Evolutionary conservation across 352 stramenopile genomes (phyloP).

Genomic region (Lagenidium giganteum): DNA sequence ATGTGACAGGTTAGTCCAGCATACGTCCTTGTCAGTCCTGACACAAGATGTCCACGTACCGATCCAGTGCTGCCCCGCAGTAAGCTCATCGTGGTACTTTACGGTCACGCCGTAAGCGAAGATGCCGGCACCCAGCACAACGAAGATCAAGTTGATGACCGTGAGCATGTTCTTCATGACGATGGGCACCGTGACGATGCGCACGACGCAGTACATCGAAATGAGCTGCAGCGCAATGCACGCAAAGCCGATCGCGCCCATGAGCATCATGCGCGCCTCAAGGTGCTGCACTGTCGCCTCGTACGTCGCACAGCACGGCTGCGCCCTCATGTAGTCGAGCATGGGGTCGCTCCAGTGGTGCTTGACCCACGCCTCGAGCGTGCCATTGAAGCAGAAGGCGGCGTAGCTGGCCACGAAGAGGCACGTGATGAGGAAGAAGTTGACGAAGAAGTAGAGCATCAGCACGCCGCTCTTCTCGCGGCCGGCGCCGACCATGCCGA

Average conservation of each 20-base stretch:
- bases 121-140: constrained; percentile 44
- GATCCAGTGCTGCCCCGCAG: constrained; percentile 70
- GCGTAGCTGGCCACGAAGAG: constrained; percentile 63
- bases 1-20: neutral
- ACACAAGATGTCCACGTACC: constrained; percentile 19
- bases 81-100: constrained; percentile 60
- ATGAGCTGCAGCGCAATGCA: constrained; percentile 44
- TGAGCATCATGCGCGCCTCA: constrained; percentile 30
- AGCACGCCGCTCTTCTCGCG: constrained; percentile 62
- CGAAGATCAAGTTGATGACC: constrained; percentile 70
- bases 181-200: constrained; percentile 83
- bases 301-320: constrained; percentile 56
- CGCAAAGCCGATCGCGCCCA: constrained; percentile 41
- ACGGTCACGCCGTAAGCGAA: constrained; percentile 53
- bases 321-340: constrained; percentile 34
- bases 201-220: constrained; percentile 74
- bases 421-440: constrained; percentile 55
- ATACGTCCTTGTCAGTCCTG: too few species aligned
- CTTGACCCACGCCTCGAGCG: constrained; percentile 67
- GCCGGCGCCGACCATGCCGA: constrained; percentile 60
- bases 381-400: constrained; percentile 61
- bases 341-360: constrained; percentile 55
- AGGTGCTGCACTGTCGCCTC: constrained; percentile 42
- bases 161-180: constrained; percentile 83
- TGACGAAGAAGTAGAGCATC: constrained; percentile 72